phyloP scores from a whole-genome alignment of 176 grass and related monocot species.

The Oryza punctata region DNA sequence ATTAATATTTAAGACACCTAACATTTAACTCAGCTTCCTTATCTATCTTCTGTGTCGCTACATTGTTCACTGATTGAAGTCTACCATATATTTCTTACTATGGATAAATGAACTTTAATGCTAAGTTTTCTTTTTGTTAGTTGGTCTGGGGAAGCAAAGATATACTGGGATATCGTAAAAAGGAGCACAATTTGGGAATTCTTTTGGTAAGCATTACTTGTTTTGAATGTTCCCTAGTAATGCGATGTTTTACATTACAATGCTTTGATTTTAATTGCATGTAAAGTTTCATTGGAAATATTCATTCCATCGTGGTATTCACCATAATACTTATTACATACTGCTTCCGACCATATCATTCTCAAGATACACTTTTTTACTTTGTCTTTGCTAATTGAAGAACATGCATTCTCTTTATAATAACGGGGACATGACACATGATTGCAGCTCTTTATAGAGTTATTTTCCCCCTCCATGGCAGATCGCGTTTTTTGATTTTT shows the following conservation, averaged over 20 bases:
- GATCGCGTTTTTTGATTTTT: slow-evolving; percentile 95
- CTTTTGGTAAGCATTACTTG: slow-evolving; percentile 76
- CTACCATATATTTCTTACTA: neutral
- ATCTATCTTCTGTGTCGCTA: no score
- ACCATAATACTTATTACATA: neutral
- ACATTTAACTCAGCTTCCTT: neutral
- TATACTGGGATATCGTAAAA: slow-evolving; percentile 46
- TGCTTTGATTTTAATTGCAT: slow-evolving; percentile 10
- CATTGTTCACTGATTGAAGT: slow-evolving; percentile 1
- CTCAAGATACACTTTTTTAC: neutral
- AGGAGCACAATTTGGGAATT: slow-evolving; percentile 94
- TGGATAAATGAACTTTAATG: neutral
- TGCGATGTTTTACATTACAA: neutral
- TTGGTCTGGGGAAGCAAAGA: slow-evolving; percentile 76
- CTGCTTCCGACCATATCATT: neutral
- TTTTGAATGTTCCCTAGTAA: slow-evolving; percentile 12
- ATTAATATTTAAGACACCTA: neutral
- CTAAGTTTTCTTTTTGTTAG: slow-evolving; percentile 50
- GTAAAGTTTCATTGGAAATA: slow-evolving; percentile 19
- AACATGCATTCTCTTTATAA: slow-evolving; percentile 8
- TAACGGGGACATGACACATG: slow-evolving; percentile 15
- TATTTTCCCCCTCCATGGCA: slow-evolving; percentile 39
- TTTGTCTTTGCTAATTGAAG: slow-evolving; percentile 15
- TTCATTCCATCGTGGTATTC: neutral
- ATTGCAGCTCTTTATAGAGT: slow-evolving; percentile 18